phyloP scores from a whole-genome alignment of 805 yeast genomes.

The Pichia thaimueangensis region DNA sequence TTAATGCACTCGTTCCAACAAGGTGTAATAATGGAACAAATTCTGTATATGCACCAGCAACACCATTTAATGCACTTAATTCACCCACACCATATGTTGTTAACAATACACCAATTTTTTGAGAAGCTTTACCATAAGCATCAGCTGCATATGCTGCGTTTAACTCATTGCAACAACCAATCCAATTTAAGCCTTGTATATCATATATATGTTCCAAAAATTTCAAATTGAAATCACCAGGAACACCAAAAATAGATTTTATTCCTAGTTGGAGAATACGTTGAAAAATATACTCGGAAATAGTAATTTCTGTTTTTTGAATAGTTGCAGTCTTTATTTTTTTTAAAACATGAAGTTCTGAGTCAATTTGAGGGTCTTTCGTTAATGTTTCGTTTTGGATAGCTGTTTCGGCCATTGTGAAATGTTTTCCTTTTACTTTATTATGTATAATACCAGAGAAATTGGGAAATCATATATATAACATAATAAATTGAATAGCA shows the following conservation, averaged over 20 bases:
- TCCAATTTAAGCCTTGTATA: conserved; percentile 75
- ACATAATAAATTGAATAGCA: too few species aligned
- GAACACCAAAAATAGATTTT: conserved; percentile 69
- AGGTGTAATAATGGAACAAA: conserved; percentile 80
- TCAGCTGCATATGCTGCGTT: conserved; percentile 88
- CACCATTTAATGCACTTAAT: conserved; percentile 73
- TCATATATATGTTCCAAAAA: conserved; percentile 67
- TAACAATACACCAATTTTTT: conserved; percentile 56
- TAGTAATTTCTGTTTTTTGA: conserved; percentile 35
- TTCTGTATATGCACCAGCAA: conserved; percentile 86
- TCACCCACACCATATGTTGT: conserved; percentile 94
- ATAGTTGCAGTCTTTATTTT: neutral
- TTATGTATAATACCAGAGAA: too few species aligned
- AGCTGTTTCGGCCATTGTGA: neutral
- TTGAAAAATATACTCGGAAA: conserved; percentile 41
- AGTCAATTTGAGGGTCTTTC: neutral
- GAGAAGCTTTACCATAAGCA: conserved; percentile 78
- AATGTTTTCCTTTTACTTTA: neutral
- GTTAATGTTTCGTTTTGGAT: neutral
- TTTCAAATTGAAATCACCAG: conserved; percentile 75
- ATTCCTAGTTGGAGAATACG: conserved; percentile 43
- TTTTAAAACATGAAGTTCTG: neutral
- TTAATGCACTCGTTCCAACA: conserved; percentile 51
- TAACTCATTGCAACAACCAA: conserved; percentile 84
- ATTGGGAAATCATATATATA: too few species aligned